Conservation (phyloP, 371 early-diverging fungal genomes). For the Mortierella sp. region DNA sequence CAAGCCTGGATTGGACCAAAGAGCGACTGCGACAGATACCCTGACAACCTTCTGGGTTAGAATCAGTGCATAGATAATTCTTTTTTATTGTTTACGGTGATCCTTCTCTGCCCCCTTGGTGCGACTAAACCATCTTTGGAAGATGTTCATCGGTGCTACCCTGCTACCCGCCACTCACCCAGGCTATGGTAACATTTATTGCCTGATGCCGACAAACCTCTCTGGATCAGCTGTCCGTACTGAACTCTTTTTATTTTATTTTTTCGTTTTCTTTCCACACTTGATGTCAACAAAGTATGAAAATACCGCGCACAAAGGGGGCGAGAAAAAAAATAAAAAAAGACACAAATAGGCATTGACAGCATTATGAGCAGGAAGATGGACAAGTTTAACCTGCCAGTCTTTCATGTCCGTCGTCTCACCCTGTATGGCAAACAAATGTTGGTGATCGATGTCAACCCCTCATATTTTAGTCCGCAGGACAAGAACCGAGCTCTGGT, state of each 20-base stretch:
- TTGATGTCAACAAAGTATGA: constrained; percentile 1
- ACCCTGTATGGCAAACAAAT: neutral
- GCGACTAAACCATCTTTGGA: neutral
- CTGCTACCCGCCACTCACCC: neutral
- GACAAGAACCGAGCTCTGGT: neutral
- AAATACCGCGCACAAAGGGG: constrained; percentile 1
- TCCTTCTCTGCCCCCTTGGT: neutral
- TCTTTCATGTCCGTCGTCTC: neutral
- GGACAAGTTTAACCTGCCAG: neutral
- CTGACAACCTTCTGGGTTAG: neutral
- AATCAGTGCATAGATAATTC: neutral
- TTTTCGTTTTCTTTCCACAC: no score
- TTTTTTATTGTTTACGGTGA: neutral
- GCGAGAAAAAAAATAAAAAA: neutral
- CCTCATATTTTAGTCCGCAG: constrained; percentile 26
- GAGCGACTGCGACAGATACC: no score
- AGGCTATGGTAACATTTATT: neutral
- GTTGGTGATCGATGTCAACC: neutral
- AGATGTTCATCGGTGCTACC: neutral
- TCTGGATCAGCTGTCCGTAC: no score
- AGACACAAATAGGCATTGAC: neutral
- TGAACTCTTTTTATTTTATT: neutral
- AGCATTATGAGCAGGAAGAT: neutral
- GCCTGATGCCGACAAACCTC: no score
- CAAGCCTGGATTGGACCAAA: neutral